These are phyloP conservation scores for Mucuna pruriens DNA, from an alignment of 306 rosid genomes.

Conservation along the genomic window DNA sequence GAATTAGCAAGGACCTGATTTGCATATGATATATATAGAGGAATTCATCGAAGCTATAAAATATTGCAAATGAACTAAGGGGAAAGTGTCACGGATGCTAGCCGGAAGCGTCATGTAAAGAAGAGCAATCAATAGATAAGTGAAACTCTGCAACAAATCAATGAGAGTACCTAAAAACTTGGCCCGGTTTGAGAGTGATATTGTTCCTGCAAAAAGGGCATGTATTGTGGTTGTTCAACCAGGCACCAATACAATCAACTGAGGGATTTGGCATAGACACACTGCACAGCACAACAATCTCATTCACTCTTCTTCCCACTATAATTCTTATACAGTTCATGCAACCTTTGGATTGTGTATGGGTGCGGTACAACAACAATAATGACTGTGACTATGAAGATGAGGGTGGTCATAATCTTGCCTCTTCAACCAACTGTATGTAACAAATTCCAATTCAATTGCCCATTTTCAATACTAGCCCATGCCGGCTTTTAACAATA, in stretches of 20 bases:
- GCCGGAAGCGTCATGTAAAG: not conserved
- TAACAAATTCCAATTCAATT: too few relatives aligned
- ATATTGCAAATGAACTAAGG: not conserved
- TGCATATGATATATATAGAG: too few relatives aligned
- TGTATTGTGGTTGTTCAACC: conserved; percentile 33
- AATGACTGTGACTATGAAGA: not conserved
- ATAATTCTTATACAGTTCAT: not conserved
- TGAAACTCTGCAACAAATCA: not conserved
- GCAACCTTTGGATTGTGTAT: too few relatives aligned
- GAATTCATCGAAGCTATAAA: too few relatives aligned
- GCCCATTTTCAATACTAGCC: not conserved
- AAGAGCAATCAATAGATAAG: not conserved
- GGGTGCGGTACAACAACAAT: not conserved
- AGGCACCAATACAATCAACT: conserved; percentile 25
- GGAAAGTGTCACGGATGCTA: not conserved
- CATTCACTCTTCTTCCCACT: too few relatives aligned
- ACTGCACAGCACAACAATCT: conserved; percentile 42
- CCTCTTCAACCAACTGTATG: too few relatives aligned
- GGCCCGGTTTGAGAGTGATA: not conserved
- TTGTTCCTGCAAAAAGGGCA: conserved; percentile 43
- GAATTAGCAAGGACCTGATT: too few relatives aligned
- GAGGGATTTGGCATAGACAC: conserved; percentile 36
- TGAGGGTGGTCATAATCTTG: not conserved
- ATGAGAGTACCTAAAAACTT: not conserved
- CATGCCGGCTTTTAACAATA: not conserved